Evolutionary conservation across 1,139 yeast genomes (phyloP), one percentile per base, ranked within the genome.

Genomic region (Diutina ranongensis): DNA sequence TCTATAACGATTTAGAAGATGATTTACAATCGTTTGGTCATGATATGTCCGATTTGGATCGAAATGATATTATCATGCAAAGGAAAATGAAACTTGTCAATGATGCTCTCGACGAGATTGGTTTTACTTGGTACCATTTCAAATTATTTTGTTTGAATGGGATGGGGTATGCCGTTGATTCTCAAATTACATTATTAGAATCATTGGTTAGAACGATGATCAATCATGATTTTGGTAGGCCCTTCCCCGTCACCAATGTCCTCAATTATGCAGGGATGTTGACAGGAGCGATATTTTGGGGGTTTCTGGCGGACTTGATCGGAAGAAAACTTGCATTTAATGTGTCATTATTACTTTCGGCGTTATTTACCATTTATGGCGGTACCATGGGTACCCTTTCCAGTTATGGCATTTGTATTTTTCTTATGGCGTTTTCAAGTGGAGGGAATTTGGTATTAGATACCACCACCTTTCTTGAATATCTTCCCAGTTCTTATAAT

Each of bases 101-200:
- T 54, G 57, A 71, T 47, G 76, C 76, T 8, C 58, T 73, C 22
- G 77, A 73, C 52, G 75, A 73, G 49, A 71, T 73, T 20, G 78
- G 78, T 0, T 69, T 73, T 57, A 72, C 78, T 3, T 61, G 68
- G 68, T 69, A 67, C 52, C 77, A 72, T 49, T 56, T 62, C 38
- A 65, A 68, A 49, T 56, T 71, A 32, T 64, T 74, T 38, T 66
- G 65, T 52, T 55, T 75, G 34, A 74, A 73, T 49, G 84, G 84
- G 16, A 71, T 77, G 70, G 85, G 85, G n/a, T 79, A 79, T 54
- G 74, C 80, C 5, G 78, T 76, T 27, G 84, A 79, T 56, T 75
- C 82, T 18, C 78, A 76, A 55, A 62, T 79, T 52, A 71, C 68
- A 36, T 63, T 66, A 56, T 56, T 73, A 46, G 76, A 72, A 50